These are phyloP conservation scores for Phytopythium kandeliae DNA, from an alignment of 352 stramenopile genomes.

Conservation along the genomic window DNA sequence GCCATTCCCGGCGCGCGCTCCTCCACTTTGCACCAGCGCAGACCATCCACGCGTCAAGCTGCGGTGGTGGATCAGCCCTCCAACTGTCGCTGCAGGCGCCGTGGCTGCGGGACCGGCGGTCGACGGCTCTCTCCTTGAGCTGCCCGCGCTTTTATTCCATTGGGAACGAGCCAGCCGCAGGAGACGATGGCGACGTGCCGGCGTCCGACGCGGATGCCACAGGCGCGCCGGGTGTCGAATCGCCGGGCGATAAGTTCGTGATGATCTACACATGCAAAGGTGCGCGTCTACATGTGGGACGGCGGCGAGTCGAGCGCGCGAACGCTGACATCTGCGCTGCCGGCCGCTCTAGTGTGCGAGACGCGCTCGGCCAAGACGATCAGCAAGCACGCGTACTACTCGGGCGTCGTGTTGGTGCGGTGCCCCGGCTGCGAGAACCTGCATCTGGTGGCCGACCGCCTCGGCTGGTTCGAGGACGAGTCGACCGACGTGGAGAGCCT, in stretches of 20 bases:
- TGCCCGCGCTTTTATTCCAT: background rate
- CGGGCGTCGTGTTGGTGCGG: conserved; percentile 96
- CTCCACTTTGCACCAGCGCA: background rate
- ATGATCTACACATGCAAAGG: conserved; percentile 97
- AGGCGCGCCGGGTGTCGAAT: conserved; percentile 58
- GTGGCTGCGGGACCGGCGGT: background rate
- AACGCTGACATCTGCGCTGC: too few species aligned
- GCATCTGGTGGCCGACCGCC: conserved; percentile 96
- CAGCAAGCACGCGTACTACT: conserved; percentile 95
- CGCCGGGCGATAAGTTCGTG: conserved; percentile 92
- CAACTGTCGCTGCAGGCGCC: too few species aligned
- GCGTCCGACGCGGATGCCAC: conserved; percentile 6
- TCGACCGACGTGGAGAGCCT: conserved; percentile 86
- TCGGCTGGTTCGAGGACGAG: conserved; percentile 92
- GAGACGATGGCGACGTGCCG: background rate
- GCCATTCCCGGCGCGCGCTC: too few species aligned
- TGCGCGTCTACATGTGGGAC: too few species aligned
- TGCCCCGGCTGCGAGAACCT: conserved; percentile 97
- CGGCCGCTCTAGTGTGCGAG: conserved; percentile 97
- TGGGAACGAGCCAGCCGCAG: background rate
- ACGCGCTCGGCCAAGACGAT: conserved; percentile 97
- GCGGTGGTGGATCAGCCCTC: too few species aligned
- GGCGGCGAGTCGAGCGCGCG: too few species aligned
- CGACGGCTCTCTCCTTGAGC: background rate
- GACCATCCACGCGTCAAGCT: background rate